phyloP scores from a whole-genome alignment of 1,139 yeast species.

The Meyerozyma carpophila region DNA sequence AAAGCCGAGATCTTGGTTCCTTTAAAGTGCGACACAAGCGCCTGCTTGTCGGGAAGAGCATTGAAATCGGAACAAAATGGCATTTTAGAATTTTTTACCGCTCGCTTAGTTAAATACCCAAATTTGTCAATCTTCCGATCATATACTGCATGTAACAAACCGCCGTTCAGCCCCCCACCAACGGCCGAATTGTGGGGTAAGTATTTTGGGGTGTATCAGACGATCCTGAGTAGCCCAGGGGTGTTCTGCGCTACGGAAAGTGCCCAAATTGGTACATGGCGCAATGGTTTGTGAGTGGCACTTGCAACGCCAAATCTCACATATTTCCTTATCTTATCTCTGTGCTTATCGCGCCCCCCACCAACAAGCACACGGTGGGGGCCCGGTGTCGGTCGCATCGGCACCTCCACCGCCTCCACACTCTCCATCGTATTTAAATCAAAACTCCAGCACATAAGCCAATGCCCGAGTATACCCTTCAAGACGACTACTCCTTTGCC shows the following conservation, averaged over 20 bases:
- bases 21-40: constrained; percentile 16
- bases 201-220: background rate
- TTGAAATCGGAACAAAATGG: constrained; percentile 14
- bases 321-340: background rate
- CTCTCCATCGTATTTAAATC: constrained; percentile 7
- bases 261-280: too few relatives aligned
- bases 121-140: background rate
- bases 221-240: too few relatives aligned
- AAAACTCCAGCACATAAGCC: constrained; percentile 7
- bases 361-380: background rate
- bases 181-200: background rate
- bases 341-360: background rate
- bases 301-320: background rate
- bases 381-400: background rate
- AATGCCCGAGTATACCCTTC: constrained; percentile 6
- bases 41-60: constrained; percentile 19
- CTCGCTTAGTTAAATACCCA: background rate
- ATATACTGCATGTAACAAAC: background rate
- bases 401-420: background rate
- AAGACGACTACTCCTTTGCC: constrained; percentile 20
- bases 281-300: background rate
- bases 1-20: constrained; percentile 25
- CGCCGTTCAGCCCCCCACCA: background rate
- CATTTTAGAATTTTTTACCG: background rate
- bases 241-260: too few relatives aligned